These are phyloP conservation scores for Debaryomyces robertsiae DNA, from an alignment of 1,139 yeast species.

Conservation along the genomic window DNA sequence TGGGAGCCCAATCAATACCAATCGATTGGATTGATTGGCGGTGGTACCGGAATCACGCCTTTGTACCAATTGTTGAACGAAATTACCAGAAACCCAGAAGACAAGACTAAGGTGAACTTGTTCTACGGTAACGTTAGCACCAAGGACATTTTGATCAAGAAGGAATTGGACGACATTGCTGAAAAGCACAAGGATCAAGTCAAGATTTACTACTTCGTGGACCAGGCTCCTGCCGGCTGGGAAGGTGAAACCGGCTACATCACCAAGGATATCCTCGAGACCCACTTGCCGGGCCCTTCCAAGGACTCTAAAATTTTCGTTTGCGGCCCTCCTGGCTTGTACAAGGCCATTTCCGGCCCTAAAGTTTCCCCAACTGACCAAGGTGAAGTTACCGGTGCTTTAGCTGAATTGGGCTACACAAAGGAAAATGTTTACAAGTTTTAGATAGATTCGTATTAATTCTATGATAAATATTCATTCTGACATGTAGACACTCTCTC, in stretches of 20 bases:
- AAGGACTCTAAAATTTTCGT: constrained; percentile 71
- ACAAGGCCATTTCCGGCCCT: constrained; percentile 63
- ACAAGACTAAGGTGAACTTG: constrained; percentile 70
- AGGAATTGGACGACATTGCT: constrained; percentile 75
- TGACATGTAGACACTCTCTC: too few relatives aligned
- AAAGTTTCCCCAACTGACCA: constrained; percentile 89
- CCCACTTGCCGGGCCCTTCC: constrained; percentile 65
- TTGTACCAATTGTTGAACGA: constrained; percentile 88
- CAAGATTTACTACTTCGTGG: constrained; percentile 67
- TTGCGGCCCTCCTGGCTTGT: constrained; percentile 84
- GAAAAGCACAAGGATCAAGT: constrained; percentile 64
- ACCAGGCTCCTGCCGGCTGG: constrained; percentile 79
- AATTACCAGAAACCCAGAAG: constrained; percentile 73
- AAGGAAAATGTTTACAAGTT: constrained; percentile 91
- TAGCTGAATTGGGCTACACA: constrained; percentile 84
- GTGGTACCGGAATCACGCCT: constrained; percentile 96
- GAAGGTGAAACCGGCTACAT: constrained; percentile 80
- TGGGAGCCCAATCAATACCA: constrained; percentile 85
- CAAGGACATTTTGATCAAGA: constrained; percentile 76
- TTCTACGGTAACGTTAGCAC: constrained; percentile 79
- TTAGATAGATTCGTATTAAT: constrained; percentile 33
- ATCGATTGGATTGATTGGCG: constrained; percentile 85
- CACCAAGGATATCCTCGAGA: constrained; percentile 71
- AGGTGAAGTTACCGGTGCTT: constrained; percentile 88
- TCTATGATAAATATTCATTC: neutral